phyloP scores from a whole-genome alignment of 441 rosid genomes.

The Gossypium trilobum region DNA sequence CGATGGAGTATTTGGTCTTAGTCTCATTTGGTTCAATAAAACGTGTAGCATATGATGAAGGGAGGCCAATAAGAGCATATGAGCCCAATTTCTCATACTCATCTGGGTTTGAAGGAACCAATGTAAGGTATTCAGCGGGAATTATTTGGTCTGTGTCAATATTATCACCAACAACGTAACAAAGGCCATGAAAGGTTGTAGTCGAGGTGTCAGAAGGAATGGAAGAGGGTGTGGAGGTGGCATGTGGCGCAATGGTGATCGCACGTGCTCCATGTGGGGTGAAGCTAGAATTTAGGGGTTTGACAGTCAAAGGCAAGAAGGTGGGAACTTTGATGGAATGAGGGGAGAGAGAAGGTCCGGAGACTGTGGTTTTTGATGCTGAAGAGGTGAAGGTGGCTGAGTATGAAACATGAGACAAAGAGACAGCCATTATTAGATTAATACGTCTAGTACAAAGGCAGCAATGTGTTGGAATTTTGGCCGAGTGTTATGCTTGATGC shows the following conservation, averaged over 20 bases:
- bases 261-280: constrained; percentile 14
- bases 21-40: constrained; percentile 42
- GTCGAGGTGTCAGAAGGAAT: constrained; percentile 14
- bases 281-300: constrained; percentile 12
- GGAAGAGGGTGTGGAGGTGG: constrained; percentile 18
- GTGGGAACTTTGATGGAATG: constrained; percentile 19
- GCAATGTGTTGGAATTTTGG: neutral
- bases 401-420: neutral
- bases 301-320: constrained; percentile 11
- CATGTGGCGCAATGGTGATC: neutral
- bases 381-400: neutral
- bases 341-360: constrained; percentile 13
- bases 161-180: constrained; percentile 84
- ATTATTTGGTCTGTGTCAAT: constrained; percentile 90
- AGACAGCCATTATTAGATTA: neutral
- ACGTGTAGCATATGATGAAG: constrained; percentile 48
- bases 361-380: constrained; percentile 5
- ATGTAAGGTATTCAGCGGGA: constrained; percentile 78
- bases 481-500: neutral
- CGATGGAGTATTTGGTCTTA: constrained; percentile 52
- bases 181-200: constrained; percentile 60
- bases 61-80: constrained; percentile 71
- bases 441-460: neutral
- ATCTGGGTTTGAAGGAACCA: constrained; percentile 75
- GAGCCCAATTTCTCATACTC: constrained; percentile 83